These are phyloP conservation scores for Fusarium poae DNA, from an alignment of 2,329 filamentous ascomycete species.

Conservation along the genomic window DNA sequence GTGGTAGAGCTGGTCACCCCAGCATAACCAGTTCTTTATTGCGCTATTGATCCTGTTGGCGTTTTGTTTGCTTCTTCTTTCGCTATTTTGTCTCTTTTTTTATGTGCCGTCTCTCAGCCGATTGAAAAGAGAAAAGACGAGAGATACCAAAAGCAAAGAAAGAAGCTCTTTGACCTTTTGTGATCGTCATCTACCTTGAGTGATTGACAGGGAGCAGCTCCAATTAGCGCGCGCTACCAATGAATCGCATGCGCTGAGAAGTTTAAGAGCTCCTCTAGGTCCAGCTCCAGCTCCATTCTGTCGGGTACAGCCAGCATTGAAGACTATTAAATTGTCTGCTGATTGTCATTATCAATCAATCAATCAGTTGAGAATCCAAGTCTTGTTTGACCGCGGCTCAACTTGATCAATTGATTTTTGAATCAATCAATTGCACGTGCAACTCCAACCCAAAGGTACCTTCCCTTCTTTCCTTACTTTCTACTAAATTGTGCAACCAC, in stretches of 20 bases:
- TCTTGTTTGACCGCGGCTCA: conserved; percentile 20
- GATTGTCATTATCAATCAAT: conserved; percentile 4
- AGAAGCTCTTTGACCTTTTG: conserved; percentile 19
- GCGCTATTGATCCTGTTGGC: conserved; percentile 2
- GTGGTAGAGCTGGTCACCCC: neutral
- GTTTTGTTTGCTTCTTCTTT: conserved; percentile 22
- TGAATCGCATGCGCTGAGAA: conserved; percentile 9
- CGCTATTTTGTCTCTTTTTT: conserved; percentile 4
- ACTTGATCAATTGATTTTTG: conserved; percentile 11
- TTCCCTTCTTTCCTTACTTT: neutral
- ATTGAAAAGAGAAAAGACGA: conserved; percentile 5
- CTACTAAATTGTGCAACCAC: conserved; percentile 39
- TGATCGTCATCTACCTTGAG: conserved; percentile 23
- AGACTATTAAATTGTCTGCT: neutral
- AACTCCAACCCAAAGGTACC: conserved; percentile 20
- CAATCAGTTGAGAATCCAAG: neutral
- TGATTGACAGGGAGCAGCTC: conserved; percentile 32
- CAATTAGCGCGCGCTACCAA: conserved; percentile 41
- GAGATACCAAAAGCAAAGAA: conserved; percentile 15
- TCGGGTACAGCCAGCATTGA: conserved; percentile 16
- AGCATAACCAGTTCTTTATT: neutral
- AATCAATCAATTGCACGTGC: conserved; percentile 35
- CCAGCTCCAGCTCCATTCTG: conserved; percentile 37
- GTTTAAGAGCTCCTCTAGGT: conserved; percentile 19
- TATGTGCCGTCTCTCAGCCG: conserved; percentile 25